A percentile compares a stretch with the other conserved stretches of the same genome.
phyloP scores from a whole-genome alignment of 352 stramenopile genomes.

The Phytophthora uliginosa region DNA sequence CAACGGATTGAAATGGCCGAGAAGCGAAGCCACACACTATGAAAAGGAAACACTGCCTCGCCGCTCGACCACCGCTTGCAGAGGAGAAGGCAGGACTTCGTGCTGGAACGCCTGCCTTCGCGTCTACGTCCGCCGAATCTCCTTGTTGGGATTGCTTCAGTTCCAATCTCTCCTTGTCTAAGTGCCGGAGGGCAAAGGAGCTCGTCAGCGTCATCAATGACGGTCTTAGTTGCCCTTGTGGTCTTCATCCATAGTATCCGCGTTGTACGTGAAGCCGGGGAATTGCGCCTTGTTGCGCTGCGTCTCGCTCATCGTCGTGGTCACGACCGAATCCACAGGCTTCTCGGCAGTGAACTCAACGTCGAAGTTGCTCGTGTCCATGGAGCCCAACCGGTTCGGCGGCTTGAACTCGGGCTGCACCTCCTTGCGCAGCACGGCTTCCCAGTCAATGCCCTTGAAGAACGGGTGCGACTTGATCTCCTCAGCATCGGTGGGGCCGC shows the following conservation, averaged over 20 bases:
- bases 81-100: conserved; percentile 20
- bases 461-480: conserved; percentile 96
- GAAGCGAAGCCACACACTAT: conserved; percentile 37
- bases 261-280: conserved; percentile 92
- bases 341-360: conserved; percentile 95
- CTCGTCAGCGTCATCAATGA: conserved; percentile 15
- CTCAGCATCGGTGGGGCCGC: conserved; percentile 85
- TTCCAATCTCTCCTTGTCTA: conserved; percentile 47
- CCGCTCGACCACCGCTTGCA: conserved; percentile 26
- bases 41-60: conserved; percentile 40
- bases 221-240: conserved; percentile 81
- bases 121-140: conserved; percentile 31
- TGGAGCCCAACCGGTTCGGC: conserved; percentile 87
- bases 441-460: conserved; percentile 95
- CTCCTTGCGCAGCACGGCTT: conserved; percentile 90
- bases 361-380: conserved; percentile 96
- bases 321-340: conserved; percentile 92
- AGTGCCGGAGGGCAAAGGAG: conserved; percentile 35
- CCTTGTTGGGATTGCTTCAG: conserved; percentile 32
- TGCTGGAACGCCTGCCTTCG: conserved; percentile 7
- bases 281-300: conserved; percentile 93
- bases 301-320: conserved; percentile 92
- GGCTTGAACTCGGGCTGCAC: conserved; percentile 94
- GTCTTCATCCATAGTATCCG: conserved; percentile 89
- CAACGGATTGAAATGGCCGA: conserved; percentile 28